A percentile compares a stretch with the other conserved stretches of the same genome.
phyloP scores from a whole-genome alignment of 495 filamentous ascomycete genomes.

The Penicillium nucicola region DNA sequence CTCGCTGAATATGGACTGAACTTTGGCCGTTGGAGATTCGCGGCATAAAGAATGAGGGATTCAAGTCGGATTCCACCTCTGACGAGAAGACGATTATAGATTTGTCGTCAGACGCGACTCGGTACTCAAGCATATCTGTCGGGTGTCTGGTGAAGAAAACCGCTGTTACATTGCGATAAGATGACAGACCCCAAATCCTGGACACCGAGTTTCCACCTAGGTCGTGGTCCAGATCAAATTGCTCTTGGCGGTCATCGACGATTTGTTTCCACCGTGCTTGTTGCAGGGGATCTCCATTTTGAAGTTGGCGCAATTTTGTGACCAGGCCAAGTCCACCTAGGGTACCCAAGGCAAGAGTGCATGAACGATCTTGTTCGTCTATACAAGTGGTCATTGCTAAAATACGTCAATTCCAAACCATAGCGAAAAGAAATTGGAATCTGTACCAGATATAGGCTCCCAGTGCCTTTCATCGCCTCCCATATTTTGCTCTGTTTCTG shows the following conservation, averaged over 20 bases:
- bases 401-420: not conserved
- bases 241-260: constrained; percentile 32
- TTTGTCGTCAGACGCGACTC: constrained; percentile 34
- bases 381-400: constrained; percentile 26
- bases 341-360: constrained; percentile 30
- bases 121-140: constrained; percentile 52
- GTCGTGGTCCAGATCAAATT: constrained; percentile 44
- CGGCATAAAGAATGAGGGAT: constrained; percentile 10
- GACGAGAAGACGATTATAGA: constrained; percentile 34
- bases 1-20: constrained; percentile 16
- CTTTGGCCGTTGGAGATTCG: not conserved
- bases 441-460: constrained; percentile 35
- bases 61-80: not conserved
- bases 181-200: constrained; percentile 52
- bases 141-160: constrained; percentile 47
- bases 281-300: not conserved
- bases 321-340: constrained; percentile 21
- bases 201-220: constrained; percentile 39
- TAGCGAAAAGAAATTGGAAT: not conserved
- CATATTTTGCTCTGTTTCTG: not conserved
- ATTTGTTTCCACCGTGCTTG: constrained; percentile 30
- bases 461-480: constrained; percentile 13
- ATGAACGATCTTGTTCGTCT: constrained; percentile 9
- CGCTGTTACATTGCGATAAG: constrained; percentile 35
- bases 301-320: constrained; percentile 5